These are phyloP conservation scores for Centaurea solstitialis DNA, from an alignment of 129 eudicot species.

Conservation along the genomic window DNA sequence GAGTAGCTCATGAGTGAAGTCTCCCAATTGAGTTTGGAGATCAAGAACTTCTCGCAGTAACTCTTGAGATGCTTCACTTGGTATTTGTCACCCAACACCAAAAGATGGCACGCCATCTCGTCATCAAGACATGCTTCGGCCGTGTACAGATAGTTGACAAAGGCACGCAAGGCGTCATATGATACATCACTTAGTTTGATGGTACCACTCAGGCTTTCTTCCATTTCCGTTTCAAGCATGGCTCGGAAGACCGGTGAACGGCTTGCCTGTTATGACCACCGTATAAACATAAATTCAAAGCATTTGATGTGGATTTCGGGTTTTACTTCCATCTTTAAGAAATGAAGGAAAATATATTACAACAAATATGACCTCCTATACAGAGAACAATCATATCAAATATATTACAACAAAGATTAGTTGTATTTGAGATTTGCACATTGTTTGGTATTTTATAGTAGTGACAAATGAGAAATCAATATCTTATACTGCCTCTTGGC, in stretches of 20 bases:
- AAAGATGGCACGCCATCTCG: slow-evolving; percentile 77
- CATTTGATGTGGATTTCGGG: neutral
- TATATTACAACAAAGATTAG: too few species aligned
- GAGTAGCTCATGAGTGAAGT: slow-evolving; percentile 69
- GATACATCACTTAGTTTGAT: slow-evolving; percentile 86
- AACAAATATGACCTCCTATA: too few species aligned
- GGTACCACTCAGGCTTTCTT: slow-evolving; percentile 91
- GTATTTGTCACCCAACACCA: slow-evolving; percentile 85
- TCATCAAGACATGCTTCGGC: slow-evolving; percentile 93
- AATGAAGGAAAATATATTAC: too few species aligned
- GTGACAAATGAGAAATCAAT: too few species aligned
- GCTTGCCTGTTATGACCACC: slow-evolving; percentile 65
- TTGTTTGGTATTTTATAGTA: too few species aligned
- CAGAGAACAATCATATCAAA: too few species aligned
- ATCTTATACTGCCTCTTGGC: too few species aligned
- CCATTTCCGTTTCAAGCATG: slow-evolving; percentile 96
- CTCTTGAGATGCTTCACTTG: slow-evolving; percentile 86
- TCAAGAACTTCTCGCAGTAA: slow-evolving; percentile 81
- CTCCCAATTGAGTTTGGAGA: slow-evolving; percentile 83
- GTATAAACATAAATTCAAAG: neutral
- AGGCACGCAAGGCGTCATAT: slow-evolving; percentile 76
- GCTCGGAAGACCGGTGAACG: slow-evolving; percentile 97
- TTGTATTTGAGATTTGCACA: too few species aligned
- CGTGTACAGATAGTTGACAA: slow-evolving; percentile 81
- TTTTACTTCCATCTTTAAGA: too few species aligned